phyloP scores from a whole-genome alignment of 345 rosid genomes.

The Populus euphratica region DNA sequence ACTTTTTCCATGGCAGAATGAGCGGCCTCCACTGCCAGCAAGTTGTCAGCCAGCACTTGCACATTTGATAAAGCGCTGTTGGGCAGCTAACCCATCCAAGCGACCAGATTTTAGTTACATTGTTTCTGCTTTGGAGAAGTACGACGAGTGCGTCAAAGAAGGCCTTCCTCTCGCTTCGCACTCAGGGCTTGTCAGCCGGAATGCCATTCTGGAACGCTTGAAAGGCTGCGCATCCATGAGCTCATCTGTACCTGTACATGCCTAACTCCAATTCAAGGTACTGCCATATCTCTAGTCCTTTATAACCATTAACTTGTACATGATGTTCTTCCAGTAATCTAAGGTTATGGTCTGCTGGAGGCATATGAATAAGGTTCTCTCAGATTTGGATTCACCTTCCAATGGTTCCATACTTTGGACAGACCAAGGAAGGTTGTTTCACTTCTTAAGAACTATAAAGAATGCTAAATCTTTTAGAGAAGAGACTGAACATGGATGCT shows the following conservation, averaged over 20 bases:
- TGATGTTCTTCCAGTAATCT: slow-evolving; percentile 13
- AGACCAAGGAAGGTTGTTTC: background rate
- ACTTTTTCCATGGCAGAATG: slow-evolving; percentile 50
- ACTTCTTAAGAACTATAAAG: background rate
- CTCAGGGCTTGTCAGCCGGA: slow-evolving; percentile 59
- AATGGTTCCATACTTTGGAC: slow-evolving; percentile 12
- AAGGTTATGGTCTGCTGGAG: slow-evolving; percentile 9
- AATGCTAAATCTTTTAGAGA: background rate
- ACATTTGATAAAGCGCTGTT: slow-evolving; percentile 84
- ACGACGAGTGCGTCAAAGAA: slow-evolving; percentile 79
- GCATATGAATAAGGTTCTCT: background rate
- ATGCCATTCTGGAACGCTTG: slow-evolving; percentile 61
- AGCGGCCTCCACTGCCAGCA: slow-evolving; percentile 84
- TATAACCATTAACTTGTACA: slow-evolving; percentile 21
- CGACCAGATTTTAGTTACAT: slow-evolving; percentile 86
- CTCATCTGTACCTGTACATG: slow-evolving; percentile 79
- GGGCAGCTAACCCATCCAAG: slow-evolving; percentile 85
- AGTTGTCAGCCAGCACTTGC: slow-evolving; percentile 90
- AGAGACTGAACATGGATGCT: background rate
- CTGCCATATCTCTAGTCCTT: background rate
- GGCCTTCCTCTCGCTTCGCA: slow-evolving; percentile 83
- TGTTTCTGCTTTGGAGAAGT: slow-evolving; percentile 73
- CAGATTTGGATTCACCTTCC: background rate
- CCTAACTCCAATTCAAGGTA: slow-evolving; percentile 43
- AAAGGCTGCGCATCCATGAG: slow-evolving; percentile 67